Percentiles rank a stretch among this genome's conserved stretches.
phyloP scores from a whole-genome alignment of 768 basidiomycete genomes.

The Boletus fagicola region DNA sequence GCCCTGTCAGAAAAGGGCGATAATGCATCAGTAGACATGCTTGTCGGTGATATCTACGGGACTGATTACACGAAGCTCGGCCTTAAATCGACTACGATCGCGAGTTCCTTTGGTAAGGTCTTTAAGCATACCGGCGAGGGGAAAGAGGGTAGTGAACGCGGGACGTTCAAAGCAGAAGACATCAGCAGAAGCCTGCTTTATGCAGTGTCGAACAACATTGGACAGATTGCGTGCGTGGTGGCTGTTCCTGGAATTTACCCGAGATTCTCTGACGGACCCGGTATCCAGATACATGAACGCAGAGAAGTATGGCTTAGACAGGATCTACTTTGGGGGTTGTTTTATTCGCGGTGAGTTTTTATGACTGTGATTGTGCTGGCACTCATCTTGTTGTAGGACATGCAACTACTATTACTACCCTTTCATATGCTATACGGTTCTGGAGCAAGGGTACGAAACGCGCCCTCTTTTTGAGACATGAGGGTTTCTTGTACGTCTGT shows the following conservation, averaged over 20 bases:
- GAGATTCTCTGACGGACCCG: conserved; percentile 14
- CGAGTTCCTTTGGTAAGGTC: conserved; percentile 97
- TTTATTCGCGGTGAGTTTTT: conserved; percentile 87
- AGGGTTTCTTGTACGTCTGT: conserved; percentile 87
- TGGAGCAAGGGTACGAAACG: conserved; percentile 98
- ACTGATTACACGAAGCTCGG: conserved; percentile 94
- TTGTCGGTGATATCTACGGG: conserved; percentile 99
- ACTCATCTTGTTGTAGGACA: conserved; percentile 59
- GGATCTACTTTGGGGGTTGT: conserved; percentile 98
- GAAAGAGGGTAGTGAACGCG: conserved; percentile 47
- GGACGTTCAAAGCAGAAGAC: conserved; percentile 83
- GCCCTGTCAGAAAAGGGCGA: conserved; percentile 90
- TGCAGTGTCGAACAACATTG: conserved; percentile 98
- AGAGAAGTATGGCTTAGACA: conserved; percentile 93
- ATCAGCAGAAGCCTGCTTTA: conserved; percentile 93
- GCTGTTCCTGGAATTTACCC: conserved; percentile 6
- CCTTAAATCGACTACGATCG: conserved; percentile 96
- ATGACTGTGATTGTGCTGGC: background rate
- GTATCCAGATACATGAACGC: conserved; percentile 85
- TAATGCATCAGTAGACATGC: conserved; percentile 95
- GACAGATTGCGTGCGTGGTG: conserved; percentile 92
- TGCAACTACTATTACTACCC: conserved; percentile 92
- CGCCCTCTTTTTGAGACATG: conserved; percentile 94
- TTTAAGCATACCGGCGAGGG: conserved; percentile 76
- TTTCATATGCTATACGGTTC: conserved; percentile 98